Conservation (phyloP, 139 green algal species). For the Chlorella sp. region DNA sequence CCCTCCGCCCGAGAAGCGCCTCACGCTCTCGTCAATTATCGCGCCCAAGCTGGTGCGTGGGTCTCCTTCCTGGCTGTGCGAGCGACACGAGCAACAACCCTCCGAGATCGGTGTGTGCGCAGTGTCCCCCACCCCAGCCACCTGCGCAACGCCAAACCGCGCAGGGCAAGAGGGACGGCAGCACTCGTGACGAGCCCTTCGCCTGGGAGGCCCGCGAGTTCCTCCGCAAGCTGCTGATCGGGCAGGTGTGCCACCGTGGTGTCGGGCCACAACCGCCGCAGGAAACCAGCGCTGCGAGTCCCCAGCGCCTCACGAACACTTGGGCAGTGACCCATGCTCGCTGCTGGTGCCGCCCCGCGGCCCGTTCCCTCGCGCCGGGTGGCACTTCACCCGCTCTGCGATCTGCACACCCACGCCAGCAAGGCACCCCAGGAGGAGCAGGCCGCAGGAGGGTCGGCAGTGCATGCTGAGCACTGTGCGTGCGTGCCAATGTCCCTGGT, state of each 20-base stretch:
- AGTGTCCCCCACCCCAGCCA: not conserved
- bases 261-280: not conserved
- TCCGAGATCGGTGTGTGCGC: not conserved
- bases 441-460: too few relatives aligned
- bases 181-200: conserved; percentile 85
- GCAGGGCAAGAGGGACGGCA: conserved; percentile 87
- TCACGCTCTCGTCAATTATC: conserved; percentile 85
- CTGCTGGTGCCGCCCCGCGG: too few relatives aligned
- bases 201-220: conserved; percentile 89
- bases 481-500: not conserved
- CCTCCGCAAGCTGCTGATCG: conserved; percentile 81
- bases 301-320: too few relatives aligned
- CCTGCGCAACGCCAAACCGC: not conserved
- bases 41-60: conserved; percentile 80
- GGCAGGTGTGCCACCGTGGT: conserved; percentile 51
- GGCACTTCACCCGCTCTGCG: not conserved
- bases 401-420: not conserved
- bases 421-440: not conserved
- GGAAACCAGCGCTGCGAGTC: not conserved
- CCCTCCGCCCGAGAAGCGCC: conserved; percentile 81
- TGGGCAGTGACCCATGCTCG: too few relatives aligned
- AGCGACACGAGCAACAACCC: too few relatives aligned
- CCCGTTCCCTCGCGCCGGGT: not conserved
- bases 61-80: too few relatives aligned
- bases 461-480: not conserved